These are phyloP conservation scores for Xylaria castorea DNA, from an alignment of 495 filamentous ascomycete genomes.

Conservation along the genomic window DNA sequence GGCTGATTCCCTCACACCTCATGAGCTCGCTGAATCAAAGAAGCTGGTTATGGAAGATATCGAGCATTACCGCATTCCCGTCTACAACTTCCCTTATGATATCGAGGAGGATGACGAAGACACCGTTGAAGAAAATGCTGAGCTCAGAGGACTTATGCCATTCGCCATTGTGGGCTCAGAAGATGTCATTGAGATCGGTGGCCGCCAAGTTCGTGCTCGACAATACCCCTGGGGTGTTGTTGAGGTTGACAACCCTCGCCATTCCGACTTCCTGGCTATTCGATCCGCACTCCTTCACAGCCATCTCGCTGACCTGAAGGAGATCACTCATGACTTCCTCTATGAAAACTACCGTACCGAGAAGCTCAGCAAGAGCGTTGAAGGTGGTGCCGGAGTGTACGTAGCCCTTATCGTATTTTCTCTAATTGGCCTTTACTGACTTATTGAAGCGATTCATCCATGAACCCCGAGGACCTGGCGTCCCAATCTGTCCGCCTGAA, in stretches of 20 bases:
- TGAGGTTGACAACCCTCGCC: conserved; percentile 98
- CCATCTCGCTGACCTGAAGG: conserved; percentile 97
- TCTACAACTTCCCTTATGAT: conserved; percentile 99
- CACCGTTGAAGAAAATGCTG: conserved; percentile 98
- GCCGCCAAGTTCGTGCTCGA: conserved; percentile 87
- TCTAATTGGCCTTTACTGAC: conserved; percentile 41
- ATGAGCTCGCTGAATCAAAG: conserved; percentile 97
- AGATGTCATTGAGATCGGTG: conserved; percentile 91
- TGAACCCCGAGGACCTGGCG: conserved; percentile 97
- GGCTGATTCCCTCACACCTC: conserved; percentile 94
- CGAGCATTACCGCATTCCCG: conserved; percentile 98
- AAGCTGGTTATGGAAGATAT: conserved; percentile 99
- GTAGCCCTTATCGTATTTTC: conserved; percentile 45
- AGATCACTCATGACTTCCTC: conserved; percentile 99
- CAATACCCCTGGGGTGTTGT: conserved; percentile 99
- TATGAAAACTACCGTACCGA: conserved; percentile 99
- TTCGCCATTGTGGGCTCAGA: conserved; percentile 98
- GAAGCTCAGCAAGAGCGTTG: conserved; percentile 99
- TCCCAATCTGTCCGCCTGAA: conserved; percentile 97
- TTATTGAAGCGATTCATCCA: conserved; percentile 71
- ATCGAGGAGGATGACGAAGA: conserved; percentile 99
- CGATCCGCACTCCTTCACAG: conserved; percentile 95
- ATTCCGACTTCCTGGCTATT: conserved; percentile 98
- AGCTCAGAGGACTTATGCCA: conserved; percentile 95
- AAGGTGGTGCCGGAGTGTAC: conserved; percentile 85